A percentile compares a stretch with the other conserved stretches of the same genome.
Evolutionary conservation across 805 yeast species (phyloP).

Genomic region (Lachancea lanzarotensis): DNA sequence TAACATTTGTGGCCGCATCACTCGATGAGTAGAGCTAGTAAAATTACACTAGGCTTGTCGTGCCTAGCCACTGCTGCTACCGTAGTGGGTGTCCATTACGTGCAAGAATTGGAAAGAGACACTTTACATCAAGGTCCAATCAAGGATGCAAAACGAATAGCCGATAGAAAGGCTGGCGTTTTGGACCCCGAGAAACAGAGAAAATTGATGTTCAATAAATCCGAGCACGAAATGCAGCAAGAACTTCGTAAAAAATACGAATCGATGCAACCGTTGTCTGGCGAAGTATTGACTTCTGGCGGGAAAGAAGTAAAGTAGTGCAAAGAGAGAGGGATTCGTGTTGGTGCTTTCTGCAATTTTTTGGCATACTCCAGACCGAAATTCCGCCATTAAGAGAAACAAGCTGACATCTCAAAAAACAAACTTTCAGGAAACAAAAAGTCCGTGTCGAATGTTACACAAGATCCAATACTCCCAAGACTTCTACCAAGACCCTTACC

Average conservation of each 20-base stretch:
- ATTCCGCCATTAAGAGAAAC: too few relatives aligned
- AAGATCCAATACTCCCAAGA: too few relatives aligned
- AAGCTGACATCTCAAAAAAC: too few relatives aligned
- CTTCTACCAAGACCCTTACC: too few relatives aligned
- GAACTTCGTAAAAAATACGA: constrained; percentile 52
- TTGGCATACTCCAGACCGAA: not conserved
- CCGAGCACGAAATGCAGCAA: constrained; percentile 62
- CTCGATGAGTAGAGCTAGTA: constrained; percentile 73
- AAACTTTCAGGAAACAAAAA: too few relatives aligned
- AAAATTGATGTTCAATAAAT: constrained; percentile 46
- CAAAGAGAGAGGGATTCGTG: not conserved
- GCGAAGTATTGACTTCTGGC: constrained; percentile 41
- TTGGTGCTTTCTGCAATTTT: too few relatives aligned
- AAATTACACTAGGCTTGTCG: constrained; percentile 60
- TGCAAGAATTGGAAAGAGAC: constrained; percentile 64
- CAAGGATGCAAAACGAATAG: constrained; percentile 66
- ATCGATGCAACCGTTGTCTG: constrained; percentile 56
- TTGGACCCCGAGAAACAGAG: constrained; percentile 33
- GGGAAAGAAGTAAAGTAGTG: constrained; percentile 21
- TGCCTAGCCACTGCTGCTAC: constrained; percentile 51
- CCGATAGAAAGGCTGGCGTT: constrained; percentile 35
- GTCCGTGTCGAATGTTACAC: too few relatives aligned
- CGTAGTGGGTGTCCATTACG: constrained; percentile 59
- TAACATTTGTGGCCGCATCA: not conserved
- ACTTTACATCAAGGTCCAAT: constrained; percentile 77